Evolutionary conservation across 345 rosid species (phyloP), one percentile per base, ranked within the genome.

Genomic region (Aurinia saxatilis): DNA sequence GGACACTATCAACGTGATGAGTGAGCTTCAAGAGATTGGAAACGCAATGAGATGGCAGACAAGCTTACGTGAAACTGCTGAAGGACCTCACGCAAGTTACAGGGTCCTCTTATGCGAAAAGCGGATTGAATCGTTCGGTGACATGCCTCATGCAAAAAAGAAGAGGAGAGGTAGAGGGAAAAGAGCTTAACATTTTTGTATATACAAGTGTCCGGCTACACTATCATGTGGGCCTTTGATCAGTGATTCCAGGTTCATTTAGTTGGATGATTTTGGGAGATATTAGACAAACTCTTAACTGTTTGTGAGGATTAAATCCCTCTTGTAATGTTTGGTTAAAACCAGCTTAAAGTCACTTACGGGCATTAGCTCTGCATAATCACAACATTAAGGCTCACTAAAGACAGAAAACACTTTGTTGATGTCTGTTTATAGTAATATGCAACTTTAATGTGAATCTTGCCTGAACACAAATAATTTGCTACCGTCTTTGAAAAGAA

Each of bases 61-160:
- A 5, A 2, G 66, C 21, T 19, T 90, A 71, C 90, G 81, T 1
- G 87, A 90, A 50, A 93, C 99, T 29, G 71, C 91, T 13, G 99
- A 93, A 79, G 99, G 99, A 36, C 96, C 96, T 70, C 90, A 87
- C 75, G 92, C 99, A 45, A 90, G 96, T 77, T 86, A 86, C 64
- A 81, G 89, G 77, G 75, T 90, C 66, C 73, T 93, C 76, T 72
- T 81, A 10, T 83, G 89, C 39, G 95, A 93, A 23, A 93, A 93
- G 75, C 81, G 48, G 37, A 79, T 87, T 18, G 50, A 69, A 52
- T 31, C 60, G 13, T 45, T 15, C 1, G 12, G 9, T 15, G 61
- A 53, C 38, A 52, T 52, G 49, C 44, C 27, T 53, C 63, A 1
- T 17, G 36, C 56, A 13, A 60, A 45, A 40, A 69, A 69, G 67